Evolutionary conservation across 2,329 filamentous ascomycete genomes (phyloP), one percentile per base, ranked within the genome.

Genomic region (Thermothelomyces thermophilus): DNA sequence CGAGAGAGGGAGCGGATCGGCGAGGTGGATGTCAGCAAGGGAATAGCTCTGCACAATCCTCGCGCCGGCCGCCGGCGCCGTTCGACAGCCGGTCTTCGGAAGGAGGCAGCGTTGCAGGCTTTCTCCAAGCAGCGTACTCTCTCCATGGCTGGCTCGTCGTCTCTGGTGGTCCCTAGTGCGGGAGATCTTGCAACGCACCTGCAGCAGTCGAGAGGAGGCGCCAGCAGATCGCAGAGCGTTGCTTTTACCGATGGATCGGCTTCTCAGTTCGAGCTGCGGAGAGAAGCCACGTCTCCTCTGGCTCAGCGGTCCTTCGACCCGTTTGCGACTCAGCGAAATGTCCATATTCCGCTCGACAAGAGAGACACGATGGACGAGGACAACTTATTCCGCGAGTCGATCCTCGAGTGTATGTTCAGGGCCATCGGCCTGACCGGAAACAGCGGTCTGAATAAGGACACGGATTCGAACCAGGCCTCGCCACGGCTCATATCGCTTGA

Each of bases 371-470:
- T 90, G 7, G 88, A 95, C 57, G 93, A 97, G 63, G 91, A 96
- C 60, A 81, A 84, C 41, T 68, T 95, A 6, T 97, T 98, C 66
- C 79, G 94, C 35, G 84, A 89, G 51, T 94, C 90, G 0, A 89
- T 98, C 14, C 71, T 97, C 19, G 89, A 95, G 58, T 97, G 93
- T 64, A 95, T 98, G 71, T 91, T 95, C 68, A 96, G 91, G 63
- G 86, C 90, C 0, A 86, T 98, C 53, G 93, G 93, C 0, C 71
- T 98, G 49, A 86, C 83, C 17, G 81, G 83, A 28, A 78, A 76
- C 3, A 82, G 82, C 31, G 80, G 83, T 51, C 74, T 77, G 0
- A 73, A 85, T 0, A 77, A 79, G 41, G 86, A 86, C 58, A 72
- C 77, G 0, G 82, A 83, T 43, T 96, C 93, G 0, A 83, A 83